phyloP scores from a whole-genome alignment of 1,139 yeast species.

The Protomyces inundatus region DNA sequence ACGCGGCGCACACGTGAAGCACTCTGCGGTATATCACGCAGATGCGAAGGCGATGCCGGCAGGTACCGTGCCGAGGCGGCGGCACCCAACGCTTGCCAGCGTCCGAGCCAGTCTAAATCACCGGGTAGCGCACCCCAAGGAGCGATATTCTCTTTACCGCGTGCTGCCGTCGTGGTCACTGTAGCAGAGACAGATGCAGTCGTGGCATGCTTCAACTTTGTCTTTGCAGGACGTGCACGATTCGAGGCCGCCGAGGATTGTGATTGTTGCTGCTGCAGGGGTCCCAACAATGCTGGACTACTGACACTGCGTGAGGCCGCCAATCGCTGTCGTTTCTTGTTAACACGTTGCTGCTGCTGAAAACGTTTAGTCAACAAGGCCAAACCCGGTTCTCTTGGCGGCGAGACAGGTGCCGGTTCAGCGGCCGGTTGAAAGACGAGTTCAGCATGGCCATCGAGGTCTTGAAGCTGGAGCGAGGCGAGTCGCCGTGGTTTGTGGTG shows the following conservation, averaged over 20 bases:
- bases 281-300: background rate
- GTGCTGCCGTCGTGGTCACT: background rate
- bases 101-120: too few species aligned
- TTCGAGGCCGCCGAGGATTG: background rate
- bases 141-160: background rate
- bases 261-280: too few species aligned
- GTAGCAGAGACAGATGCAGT: background rate
- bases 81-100: background rate
- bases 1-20: background rate
- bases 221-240: background rate
- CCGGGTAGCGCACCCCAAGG: background rate
- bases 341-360: background rate
- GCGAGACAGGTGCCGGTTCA: background rate
- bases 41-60: background rate
- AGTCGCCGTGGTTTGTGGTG: background rate
- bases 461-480: background rate
- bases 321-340: background rate
- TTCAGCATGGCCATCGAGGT: conserved; percentile 22
- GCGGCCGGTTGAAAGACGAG: conserved; percentile 8
- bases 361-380: background rate
- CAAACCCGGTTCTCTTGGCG: background rate
- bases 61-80: background rate
- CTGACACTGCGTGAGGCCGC: background rate
- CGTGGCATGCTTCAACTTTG: background rate
- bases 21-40: background rate